A percentile compares a stretch with the other conserved stretches of the same genome.
Evolutionary conservation across 1,284 basidiomycete genomes (phyloP).

Genomic region (Pisolithus thermaeus): DNA sequence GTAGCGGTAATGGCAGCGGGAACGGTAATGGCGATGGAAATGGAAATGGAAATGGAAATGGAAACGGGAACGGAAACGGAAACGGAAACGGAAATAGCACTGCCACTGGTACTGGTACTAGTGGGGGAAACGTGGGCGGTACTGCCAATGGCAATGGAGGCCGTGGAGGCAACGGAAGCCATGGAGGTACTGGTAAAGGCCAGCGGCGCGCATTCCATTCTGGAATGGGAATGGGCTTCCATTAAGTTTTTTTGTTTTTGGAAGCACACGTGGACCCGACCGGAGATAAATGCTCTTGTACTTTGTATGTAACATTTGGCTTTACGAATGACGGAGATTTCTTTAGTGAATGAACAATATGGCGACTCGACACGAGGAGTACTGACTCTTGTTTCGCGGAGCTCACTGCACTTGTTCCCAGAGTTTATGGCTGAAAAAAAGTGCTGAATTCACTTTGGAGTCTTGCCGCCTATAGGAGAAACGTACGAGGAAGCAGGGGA

Average conservation of each 20-base stretch:
- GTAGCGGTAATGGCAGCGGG: background rate
- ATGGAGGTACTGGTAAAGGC: slow-evolving; percentile 4
- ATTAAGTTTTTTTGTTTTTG: background rate
- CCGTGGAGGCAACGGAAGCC: slow-evolving; percentile 7
- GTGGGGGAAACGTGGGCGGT: slow-evolving; percentile 4
- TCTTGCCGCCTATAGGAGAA: too few species aligned
- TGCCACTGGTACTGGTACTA: background rate
- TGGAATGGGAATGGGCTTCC: slow-evolving; percentile 8
- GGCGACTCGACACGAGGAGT: too few species aligned
- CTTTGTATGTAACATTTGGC: too few species aligned
- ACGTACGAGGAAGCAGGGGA: too few species aligned
- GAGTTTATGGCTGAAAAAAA: too few species aligned
- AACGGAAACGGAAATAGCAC: background rate
- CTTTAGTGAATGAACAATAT: too few species aligned
- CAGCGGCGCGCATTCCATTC: slow-evolving; percentile 19
- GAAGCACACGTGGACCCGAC: too few species aligned
- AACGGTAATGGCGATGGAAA: slow-evolving; percentile 4
- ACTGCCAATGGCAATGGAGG: slow-evolving; percentile 11
- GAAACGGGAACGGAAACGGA: slow-evolving; percentile 3
- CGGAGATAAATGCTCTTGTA: too few species aligned
- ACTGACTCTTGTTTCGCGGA: too few species aligned
- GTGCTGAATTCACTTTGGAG: too few species aligned
- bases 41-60: background rate
- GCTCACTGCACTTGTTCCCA: too few species aligned
- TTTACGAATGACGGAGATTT: too few species aligned